A percentile compares a stretch with the other conserved stretches of the same genome.
Evolutionary conservation across 1,284 basidiomycete genomes (phyloP).

Genomic region (Phellinidium pouzarii): DNA sequence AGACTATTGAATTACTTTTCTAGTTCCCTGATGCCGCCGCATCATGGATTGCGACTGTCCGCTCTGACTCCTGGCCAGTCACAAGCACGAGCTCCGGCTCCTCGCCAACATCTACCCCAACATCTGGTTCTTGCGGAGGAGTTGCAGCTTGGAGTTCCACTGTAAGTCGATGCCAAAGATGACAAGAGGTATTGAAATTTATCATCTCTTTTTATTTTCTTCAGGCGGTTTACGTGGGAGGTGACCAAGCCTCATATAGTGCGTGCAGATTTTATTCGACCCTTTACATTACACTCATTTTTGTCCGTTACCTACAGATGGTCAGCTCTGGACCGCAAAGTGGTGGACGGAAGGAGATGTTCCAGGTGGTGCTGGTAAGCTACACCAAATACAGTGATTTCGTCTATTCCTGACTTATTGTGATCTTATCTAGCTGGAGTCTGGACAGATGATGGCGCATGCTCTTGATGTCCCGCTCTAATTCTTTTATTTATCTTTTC

Average conservation of each 20-base stretch:
- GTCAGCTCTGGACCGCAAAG: neutral
- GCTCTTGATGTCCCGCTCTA: too few relatives aligned
- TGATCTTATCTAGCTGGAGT: too few relatives aligned
- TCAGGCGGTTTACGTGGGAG: neutral
- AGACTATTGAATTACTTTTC: neutral
- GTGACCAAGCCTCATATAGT: neutral
- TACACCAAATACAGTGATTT: too few relatives aligned
- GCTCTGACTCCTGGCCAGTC: constrained; percentile 36
- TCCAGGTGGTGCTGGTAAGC: too few relatives aligned
- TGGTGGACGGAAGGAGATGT: too few relatives aligned
- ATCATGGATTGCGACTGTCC: constrained; percentile 43
- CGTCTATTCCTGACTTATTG: too few relatives aligned
- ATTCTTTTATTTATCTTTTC: too few relatives aligned
- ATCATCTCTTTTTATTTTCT: neutral
- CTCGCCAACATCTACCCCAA: neutral
- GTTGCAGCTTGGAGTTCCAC: neutral
- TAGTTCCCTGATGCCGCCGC: constrained; percentile 35
- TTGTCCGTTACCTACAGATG: neutral
- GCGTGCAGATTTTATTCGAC: neutral
- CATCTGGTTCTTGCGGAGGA: neutral
- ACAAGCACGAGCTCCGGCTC: neutral
- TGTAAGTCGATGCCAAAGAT: neutral
- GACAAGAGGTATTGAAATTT: neutral
- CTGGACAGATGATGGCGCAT: too few relatives aligned
- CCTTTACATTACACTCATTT: neutral